Evolutionary conservation across 129 eudicot genomes (phyloP), one percentile per base, ranked within the genome.

Genomic region (Gnaphalium uliginosum): DNA sequence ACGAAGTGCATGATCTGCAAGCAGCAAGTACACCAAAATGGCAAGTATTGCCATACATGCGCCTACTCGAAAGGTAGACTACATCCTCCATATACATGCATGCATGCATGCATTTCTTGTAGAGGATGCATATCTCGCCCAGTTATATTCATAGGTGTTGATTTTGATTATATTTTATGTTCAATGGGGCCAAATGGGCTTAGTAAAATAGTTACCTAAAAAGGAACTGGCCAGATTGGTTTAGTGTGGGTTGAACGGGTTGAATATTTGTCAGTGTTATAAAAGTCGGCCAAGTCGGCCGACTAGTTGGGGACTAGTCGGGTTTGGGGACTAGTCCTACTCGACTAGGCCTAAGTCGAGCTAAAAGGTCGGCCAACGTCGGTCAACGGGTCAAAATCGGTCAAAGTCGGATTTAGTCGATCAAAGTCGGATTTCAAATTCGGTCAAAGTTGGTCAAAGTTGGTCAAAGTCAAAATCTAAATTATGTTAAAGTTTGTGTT

Each of bases 21-120:
- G 89, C 98, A 93, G 79, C 98, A 93, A 86, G 98, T 94, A 0
- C 99, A 94, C 79, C 99, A 94, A 84, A 69, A 94, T 79, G 99
- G 78, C 75, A 91, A 94, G 76, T 94, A 94, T 75, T 94, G 99
- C 62, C 99, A 94, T 72, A 87, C 99, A 18, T 91, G 99, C 68
- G 99, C 99, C 67, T 91, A 94, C 81, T 83, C 89, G n/a, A 94
- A 94, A 94, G 99, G 99, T 90, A 77, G 35, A 68, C 54, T 17
- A 6, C 65, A 37, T 51, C 29, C 29, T 50, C 15, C 30, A 54
- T 60, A 27, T 64, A 46, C 53, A 14, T 46, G 8, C 29, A n/a
- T 4, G 8, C 29, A n/a, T 4, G 15, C 39, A 32, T 66, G 50
- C 51, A 33, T 32, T 66, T 66, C 26, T 66, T 24, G 22, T 54